A percentile compares a stretch with the other conserved stretches of the same genome.
These are phyloP conservation scores for Lasiodiplodia hormozganensis DNA, from an alignment of 2,329 filamentous ascomycete genomes.

Conservation along the genomic window DNA sequence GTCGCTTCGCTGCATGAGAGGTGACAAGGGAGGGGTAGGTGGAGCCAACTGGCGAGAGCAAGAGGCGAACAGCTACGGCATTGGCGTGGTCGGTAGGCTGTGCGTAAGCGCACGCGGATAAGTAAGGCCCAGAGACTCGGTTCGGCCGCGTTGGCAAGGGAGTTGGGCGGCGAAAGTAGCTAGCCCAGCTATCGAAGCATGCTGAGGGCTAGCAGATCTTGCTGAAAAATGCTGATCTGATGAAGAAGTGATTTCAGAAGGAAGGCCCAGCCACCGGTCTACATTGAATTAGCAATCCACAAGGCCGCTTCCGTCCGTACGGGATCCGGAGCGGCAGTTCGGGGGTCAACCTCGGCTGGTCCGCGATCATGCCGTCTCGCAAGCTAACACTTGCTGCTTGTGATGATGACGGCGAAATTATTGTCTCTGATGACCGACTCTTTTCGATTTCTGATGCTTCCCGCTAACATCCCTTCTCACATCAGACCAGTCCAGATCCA, in stretches of 20 bases:
- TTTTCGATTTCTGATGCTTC: constrained; percentile 17
- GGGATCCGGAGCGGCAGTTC: neutral
- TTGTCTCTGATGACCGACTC: constrained; percentile 22
- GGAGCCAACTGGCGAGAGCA: constrained; percentile 6
- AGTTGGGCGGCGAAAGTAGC: constrained; percentile 5
- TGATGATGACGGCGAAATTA: constrained; percentile 3
- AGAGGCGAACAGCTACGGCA: neutral
- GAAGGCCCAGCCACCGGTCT: neutral
- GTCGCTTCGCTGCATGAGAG: constrained; percentile 6
- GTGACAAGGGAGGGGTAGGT: neutral
- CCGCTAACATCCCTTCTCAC: constrained; percentile 18
- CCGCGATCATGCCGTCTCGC: neutral
- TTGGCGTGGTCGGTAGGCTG: constrained; percentile 12
- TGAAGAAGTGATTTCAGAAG: constrained; percentile 5
- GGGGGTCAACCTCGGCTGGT: neutral
- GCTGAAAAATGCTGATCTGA: constrained; percentile 9
- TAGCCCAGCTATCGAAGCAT: constrained; percentile 10
- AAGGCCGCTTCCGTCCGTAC: neutral
- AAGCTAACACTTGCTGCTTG: neutral
- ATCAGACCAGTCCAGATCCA: constrained; percentile 19
- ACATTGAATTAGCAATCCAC: neutral
- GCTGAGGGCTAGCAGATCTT: constrained; percentile 13
- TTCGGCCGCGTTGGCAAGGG: constrained; percentile 20
- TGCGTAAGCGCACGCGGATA: constrained; percentile 26
- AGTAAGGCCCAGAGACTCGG: constrained; percentile 22